phyloP scores from a whole-genome alignment of 768 basidiomycete genomes.

The Lanmaoa pseudosensibilis region DNA sequence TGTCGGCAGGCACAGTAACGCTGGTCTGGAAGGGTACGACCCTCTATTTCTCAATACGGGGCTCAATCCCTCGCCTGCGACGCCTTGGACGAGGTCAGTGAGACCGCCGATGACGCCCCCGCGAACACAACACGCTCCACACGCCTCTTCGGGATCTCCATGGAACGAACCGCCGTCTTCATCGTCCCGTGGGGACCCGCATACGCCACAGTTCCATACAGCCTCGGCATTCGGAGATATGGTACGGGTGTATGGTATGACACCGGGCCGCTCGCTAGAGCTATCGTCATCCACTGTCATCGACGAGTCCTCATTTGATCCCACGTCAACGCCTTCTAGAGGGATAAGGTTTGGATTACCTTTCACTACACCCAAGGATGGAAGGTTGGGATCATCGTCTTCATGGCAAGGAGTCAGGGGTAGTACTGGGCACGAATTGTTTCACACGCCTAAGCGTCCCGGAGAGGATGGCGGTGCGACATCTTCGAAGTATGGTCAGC shows the following conservation, averaged over 20 bases:
- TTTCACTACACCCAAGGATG: constrained; percentile 65
- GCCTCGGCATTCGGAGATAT: constrained; percentile 34
- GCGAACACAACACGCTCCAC: constrained; percentile 25
- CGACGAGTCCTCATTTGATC: constrained; percentile 69
- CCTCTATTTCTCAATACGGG: constrained; percentile 57
- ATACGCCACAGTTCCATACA: constrained; percentile 49
- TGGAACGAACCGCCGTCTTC: constrained; percentile 45
- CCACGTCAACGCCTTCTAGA: constrained; percentile 78
- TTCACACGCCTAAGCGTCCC: constrained; percentile 53
- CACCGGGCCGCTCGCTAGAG: constrained; percentile 41
- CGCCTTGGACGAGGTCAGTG: constrained; percentile 44
- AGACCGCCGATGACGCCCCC: constrained; percentile 51
- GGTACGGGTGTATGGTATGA: constrained; percentile 39
- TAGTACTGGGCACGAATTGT: constrained; percentile 43
- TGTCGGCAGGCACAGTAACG: neutral
- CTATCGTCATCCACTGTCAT: constrained; percentile 18
- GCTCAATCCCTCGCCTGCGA: constrained; percentile 55
- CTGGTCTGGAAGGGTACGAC: constrained; percentile 44
- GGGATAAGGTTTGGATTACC: constrained; percentile 62
- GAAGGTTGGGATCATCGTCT: constrained; percentile 36
- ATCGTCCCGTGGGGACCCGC: constrained; percentile 52
- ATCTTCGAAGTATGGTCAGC: constrained; percentile 7
- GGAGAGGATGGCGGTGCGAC: constrained; percentile 21
- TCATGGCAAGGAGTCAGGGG: constrained; percentile 26
- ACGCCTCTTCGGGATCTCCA: constrained; percentile 39